phyloP scores from a whole-genome alignment of 2,329 filamentous ascomycete genomes.

The Hymenoscyphus fraxineus region DNA sequence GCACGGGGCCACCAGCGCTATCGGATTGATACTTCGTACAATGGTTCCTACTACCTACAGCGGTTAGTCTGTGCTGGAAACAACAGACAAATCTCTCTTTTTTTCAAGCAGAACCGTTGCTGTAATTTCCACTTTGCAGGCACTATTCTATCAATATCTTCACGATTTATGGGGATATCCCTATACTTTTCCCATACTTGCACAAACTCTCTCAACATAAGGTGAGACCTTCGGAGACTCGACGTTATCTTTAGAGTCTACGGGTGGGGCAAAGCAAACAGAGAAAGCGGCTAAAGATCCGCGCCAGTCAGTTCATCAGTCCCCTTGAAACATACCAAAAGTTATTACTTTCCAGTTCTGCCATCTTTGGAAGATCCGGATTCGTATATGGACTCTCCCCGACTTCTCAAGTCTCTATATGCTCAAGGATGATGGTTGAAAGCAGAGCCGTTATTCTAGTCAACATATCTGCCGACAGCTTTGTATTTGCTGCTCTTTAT shows the following conservation, averaged over 20 bases:
- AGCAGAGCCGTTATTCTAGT: neutral
- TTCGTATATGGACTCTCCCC: neutral
- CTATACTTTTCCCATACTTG: neutral
- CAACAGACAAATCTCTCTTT: too few species aligned
- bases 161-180: neutral
- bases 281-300: constrained; percentile 2
- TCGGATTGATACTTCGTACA: neutral
- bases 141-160: too few species aligned
- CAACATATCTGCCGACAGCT: neutral
- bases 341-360: neutral
- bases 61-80: too few species aligned
- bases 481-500: neutral
- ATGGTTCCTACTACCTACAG: too few species aligned
- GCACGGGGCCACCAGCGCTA: neutral
- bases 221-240: neutral
- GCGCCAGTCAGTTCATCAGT: neutral
- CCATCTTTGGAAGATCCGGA: neutral
- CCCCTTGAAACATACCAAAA: constrained; percentile 1
- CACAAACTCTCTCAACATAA: neutral
- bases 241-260: neutral
- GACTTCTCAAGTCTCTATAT: neutral
- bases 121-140: too few species aligned
- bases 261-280: neutral
- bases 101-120: too few species aligned
- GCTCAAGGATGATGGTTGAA: neutral